Evolutionary conservation across 2,329 filamentous ascomycete genomes (phyloP), one percentile per base, ranked within the genome.

Genomic region (Thelonectria blattea): DNA sequence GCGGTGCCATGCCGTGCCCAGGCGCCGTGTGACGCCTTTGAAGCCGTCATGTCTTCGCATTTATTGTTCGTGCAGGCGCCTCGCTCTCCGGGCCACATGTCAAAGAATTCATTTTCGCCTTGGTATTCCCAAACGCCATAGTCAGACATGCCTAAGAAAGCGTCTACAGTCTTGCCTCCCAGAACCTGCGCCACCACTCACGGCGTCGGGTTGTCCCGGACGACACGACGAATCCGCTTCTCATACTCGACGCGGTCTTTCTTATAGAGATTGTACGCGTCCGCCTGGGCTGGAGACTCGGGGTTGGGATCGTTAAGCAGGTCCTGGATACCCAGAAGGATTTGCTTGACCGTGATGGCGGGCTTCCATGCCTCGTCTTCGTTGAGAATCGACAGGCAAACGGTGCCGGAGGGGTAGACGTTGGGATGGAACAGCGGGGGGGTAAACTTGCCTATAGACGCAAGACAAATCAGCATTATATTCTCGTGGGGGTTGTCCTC

Each of bases 331-430:
- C 95, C 95, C 1, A 98, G 85, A 6, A 98, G 85, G 65, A 99
- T 98, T 79, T 98, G 93, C 80, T 97, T 98, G 76, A 99, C 92
- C 0, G 95, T 99, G 72, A 99, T 99, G 7, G 95, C 94, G 1
- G 95, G 96, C 77, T 96, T 96, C 95, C 96, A 99, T 7, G 91
- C 93, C 76, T 99, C 95, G 71, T 99, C 95, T 76, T 99, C 96
- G 79, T 98, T 99, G 67, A 99, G 80, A 68, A 99, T 99, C 27
- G 92, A 97, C 20, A 99, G 85, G 74, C 95, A 99, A 63, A 99
- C 95, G 49, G 95, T 99, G 68, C 95, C 96, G 1, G 94, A 98
- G 0, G 95, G 95, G 75, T 99, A 99, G 68, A 99, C 95, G 76
- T 99, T 99, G 0, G 95, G 95, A 74, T 99, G 95, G 81, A 99